Base-by-base conservation (phyloP, 2,329 filamentous ascomycete genomes). In the Fusarium equiseti region DNA sequence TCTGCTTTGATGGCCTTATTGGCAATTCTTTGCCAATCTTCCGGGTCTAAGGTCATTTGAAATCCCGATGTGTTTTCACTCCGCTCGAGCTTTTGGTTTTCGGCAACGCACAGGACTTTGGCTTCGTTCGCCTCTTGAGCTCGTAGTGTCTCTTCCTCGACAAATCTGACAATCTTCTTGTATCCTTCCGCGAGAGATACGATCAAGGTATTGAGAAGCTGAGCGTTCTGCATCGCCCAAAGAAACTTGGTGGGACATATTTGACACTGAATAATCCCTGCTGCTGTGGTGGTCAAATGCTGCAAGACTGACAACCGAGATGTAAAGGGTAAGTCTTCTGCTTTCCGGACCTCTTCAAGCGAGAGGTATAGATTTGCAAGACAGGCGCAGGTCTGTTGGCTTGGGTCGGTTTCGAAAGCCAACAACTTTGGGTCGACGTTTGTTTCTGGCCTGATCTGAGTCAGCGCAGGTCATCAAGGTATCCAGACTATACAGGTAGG, bases 191-290 rank as follows among this genome's bases (percentile, higher is more conserved):
- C 74, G 8, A 76, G 65, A 4, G 74, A 76, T 13, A 73, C 49
- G 2, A 76, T 68, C 2, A 76, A 59, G 0, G 74, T 76, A 13
- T 74, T 76, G 3, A 76, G 63, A 1, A 76, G 54, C 43, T 76
- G 74, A 4, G 73, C 68, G 15, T 76, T 76, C 35, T 76, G 74
- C 74, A 76, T 76, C 2, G 74, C 74, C 74, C 74, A 76, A 11
- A 75, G 55, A 9, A 76, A 76, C 26, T 72, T 59, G 0, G 69
- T 74, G 1, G 74, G 74, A 22, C 74, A 76, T 1, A 75, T 62
- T 22, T 55, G 50, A 8, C 74, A 76, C 16, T 73, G 63, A 12
- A 76, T 69, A 4, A 76, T 58, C 1, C 56, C 20, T 4, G 56
- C 48, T 16, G 74, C 66, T 3, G 63, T 70, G 2, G 42, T 31